A percentile compares a stretch with the other conserved stretches of the same genome.
phyloP scores from a whole-genome alignment of 139 green algal genomes.

The Chlamydomonas incerta region DNA sequence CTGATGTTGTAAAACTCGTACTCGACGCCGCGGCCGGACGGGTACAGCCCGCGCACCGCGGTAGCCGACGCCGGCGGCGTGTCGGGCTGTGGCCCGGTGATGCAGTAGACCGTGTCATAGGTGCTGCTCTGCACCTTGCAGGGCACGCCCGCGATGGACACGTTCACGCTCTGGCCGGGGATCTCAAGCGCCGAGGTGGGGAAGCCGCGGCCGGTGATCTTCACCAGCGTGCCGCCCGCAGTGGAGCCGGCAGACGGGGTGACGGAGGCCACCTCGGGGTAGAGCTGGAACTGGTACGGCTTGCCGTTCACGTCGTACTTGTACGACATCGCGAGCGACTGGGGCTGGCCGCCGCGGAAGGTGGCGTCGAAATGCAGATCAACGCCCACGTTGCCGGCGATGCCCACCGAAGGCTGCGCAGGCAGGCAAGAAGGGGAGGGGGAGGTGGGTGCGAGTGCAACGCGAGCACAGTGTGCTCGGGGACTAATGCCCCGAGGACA shows the following conservation, averaged over 20 bases:
- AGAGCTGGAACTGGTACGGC: slow-evolving; percentile 59
- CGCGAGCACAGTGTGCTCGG: too few species aligned
- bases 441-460: too few species aligned
- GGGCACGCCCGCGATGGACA: slow-evolving; percentile 28
- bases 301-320: slow-evolving; percentile 25
- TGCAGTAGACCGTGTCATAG: slow-evolving; percentile 38
- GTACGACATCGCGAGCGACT: not conserved
- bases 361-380: slow-evolving; percentile 48
- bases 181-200: slow-evolving; percentile 5
- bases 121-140: slow-evolving; percentile 46
- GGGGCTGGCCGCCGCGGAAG: slow-evolving; percentile 41
- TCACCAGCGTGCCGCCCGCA: slow-evolving; percentile 39
- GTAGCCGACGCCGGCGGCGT: not conserved
- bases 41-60: slow-evolving; percentile 33
- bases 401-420: slow-evolving; percentile 36
- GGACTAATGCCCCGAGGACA: too few species aligned
- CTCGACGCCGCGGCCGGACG: slow-evolving; percentile 38
- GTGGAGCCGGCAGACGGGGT: slow-evolving; percentile 35
- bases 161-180: not conserved
- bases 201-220: slow-evolving; percentile 49
- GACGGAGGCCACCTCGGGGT: slow-evolving; percentile 44
- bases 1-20: slow-evolving; percentile 38
- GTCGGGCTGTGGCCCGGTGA: slow-evolving; percentile 21
- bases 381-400: slow-evolving; percentile 29
- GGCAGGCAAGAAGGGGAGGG: too few species aligned